Percentiles rank a stretch among this genome's conserved stretches.
These are phyloP conservation scores for Russula abietina DNA, from an alignment of 768 basidiomycete species.

Conservation along the genomic window DNA sequence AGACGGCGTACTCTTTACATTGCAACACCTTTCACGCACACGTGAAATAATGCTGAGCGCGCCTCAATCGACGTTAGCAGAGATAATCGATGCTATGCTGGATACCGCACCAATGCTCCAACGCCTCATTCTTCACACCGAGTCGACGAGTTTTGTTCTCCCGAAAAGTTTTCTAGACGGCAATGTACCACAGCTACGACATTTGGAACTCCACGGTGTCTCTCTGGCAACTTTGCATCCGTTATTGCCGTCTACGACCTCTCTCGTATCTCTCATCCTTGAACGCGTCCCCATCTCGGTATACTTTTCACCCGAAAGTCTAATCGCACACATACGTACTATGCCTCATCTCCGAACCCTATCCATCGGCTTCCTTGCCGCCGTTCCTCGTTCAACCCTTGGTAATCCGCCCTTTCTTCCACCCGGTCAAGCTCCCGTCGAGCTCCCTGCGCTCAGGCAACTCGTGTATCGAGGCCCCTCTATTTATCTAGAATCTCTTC, in stretches of 20 bases:
- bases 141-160: conserved; percentile 12
- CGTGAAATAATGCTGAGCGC: conserved; percentile 11
- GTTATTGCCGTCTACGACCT: conserved; percentile 3
- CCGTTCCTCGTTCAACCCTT: conserved; percentile 13
- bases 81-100: conserved; percentile 2
- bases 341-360: conserved; percentile 8
- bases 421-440: neutral
- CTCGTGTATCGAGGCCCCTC: conserved; percentile 13
- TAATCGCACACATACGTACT: conserved; percentile 2
- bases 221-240: too few relatives aligned
- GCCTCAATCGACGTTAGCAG: neutral
- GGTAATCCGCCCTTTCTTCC: neutral
- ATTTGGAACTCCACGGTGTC: too few relatives aligned
- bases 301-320: too few relatives aligned
- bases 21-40: neutral
- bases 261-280: conserved; percentile 14
- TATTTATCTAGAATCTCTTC: conserved; percentile 12
- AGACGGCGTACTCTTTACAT: neutral
- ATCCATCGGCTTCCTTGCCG: conserved; percentile 14
- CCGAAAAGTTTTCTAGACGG: conserved; percentile 12
- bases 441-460: conserved; percentile 12
- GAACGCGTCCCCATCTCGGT: conserved; percentile 20
- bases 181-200: conserved; percentile 7
- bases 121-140: too few relatives aligned
- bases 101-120: conserved; percentile 9